Conservation (phyloP, 2,329 filamentous ascomycete species). For the Orbilia quercus region DNA sequence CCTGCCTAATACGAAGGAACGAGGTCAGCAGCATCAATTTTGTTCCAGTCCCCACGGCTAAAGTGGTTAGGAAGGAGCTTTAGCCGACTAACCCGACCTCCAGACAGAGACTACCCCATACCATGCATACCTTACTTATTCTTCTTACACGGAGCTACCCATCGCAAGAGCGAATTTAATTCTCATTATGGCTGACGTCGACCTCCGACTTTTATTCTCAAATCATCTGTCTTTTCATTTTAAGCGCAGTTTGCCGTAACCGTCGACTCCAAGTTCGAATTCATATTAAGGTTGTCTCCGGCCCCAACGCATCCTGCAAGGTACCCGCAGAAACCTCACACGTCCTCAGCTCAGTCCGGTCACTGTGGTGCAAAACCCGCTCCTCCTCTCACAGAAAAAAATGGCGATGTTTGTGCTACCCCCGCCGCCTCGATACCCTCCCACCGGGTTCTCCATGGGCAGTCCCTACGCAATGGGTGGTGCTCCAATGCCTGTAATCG, state of each 20-base stretch:
- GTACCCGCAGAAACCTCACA: constrained; percentile 45
- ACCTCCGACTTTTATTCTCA: constrained; percentile 14
- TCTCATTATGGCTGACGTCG: constrained; percentile 35
- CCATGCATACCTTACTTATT: no score
- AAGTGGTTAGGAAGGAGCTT: constrained; percentile 55
- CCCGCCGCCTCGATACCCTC: constrained; percentile 85
- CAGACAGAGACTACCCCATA: constrained; percentile 45
- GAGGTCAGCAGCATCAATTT: background rate
- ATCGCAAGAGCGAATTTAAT: constrained; percentile 42
- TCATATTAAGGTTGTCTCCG: background rate
- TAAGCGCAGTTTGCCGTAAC: background rate
- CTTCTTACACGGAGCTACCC: constrained; percentile 33
- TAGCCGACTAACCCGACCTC: constrained; percentile 43
- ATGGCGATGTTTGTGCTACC: constrained; percentile 73
- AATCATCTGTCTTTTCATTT: constrained; percentile 1
- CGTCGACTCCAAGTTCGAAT: background rate
- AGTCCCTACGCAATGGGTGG: constrained; percentile 77
- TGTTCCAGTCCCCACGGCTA: constrained; percentile 34
- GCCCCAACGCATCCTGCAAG: constrained; percentile 39
- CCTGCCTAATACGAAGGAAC: constrained; percentile 35
- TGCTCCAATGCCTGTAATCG: constrained; percentile 79
- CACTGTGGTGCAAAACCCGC: constrained; percentile 32
- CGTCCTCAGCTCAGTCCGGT: constrained; percentile 19
- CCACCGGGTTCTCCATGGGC: constrained; percentile 71
- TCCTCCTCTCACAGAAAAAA: constrained; percentile 26